Base-by-base conservation (phyloP, 106 monocot species). In the Dendrobium catenatum region DNA sequence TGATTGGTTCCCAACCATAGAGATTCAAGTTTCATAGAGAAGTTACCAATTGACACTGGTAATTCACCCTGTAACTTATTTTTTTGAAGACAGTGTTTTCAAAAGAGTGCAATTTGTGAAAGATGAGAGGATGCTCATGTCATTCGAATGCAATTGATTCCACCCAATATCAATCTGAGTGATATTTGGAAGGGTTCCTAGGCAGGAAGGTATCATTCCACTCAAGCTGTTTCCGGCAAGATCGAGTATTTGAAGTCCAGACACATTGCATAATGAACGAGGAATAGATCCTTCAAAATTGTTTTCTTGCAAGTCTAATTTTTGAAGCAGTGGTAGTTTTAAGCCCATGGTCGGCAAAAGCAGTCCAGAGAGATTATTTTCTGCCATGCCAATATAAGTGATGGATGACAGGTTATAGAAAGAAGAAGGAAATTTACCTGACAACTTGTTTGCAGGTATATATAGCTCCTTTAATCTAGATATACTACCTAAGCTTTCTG, bases 221-320 rank as follows among this genome's bases (percentile, higher is more conserved):
- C 17, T 76, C 41, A 88, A 82, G 7, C 51, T 43, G 27, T 86
- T 88, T 11, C 37, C 18, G 2, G 19, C 18, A 15, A 88, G 37
- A 20, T 43, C 20, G 33, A 88, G 6, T 11, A 9, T 13, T 33
- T 66, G 0, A 1, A 89, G 79, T 0, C 3, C 0, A 8, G 79
- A 73, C 31, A 68, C 68, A 55, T 81, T 89, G 41, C 79, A 9
- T 22, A 89, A 18, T 0, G 86, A 86, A 20, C 19, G 3, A 19
- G 87, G 89, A 75, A 88, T 88, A 2, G 74, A 26, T 6, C 91
- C 91, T 29, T 82, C 73, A 0, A 91, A 79, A 2, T 42, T 51
- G 78, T 91, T 91, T 9, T 17, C 15, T 29, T 61, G 27, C 49
- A 86, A 29, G 54, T 27, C 1, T 6, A 91, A 61, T 1, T 9